phyloP scores from a whole-genome alignment of 139 green algal genomes.

The Bryopsis sp. region DNA sequence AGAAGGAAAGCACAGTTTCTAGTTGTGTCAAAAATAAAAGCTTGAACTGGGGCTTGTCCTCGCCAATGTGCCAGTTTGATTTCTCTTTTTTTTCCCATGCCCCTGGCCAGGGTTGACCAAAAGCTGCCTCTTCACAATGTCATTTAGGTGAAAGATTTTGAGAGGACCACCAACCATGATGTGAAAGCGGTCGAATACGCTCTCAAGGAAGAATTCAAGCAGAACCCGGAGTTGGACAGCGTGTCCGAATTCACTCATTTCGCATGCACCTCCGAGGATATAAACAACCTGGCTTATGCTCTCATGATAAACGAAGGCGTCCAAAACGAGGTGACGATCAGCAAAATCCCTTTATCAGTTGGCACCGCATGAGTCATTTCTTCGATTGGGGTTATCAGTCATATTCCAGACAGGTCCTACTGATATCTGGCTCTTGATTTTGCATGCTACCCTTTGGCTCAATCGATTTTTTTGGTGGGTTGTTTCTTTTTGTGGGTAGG shows the following conservation, averaged over 20 bases:
- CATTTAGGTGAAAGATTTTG: constrained; percentile 67
- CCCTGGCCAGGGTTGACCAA: not conserved
- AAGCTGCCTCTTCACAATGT: not conserved
- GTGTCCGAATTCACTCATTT: constrained; percentile 98
- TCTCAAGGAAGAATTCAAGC: constrained; percentile 74
- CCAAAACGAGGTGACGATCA: constrained; percentile 33
- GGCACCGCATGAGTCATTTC: too few relatives aligned
- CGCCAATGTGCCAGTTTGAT: not conserved
- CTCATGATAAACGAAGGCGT: constrained; percentile 91
- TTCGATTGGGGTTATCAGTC: too few relatives aligned
- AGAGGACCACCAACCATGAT: constrained; percentile 97
- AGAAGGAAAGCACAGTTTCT: not conserved
- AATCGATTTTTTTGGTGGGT: not conserved
- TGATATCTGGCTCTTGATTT: too few relatives aligned
- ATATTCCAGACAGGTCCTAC: too few relatives aligned
- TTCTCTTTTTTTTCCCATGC: too few relatives aligned
- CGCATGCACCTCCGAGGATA: constrained; percentile 97
- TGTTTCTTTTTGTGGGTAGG: constrained; percentile 20
- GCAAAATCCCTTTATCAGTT: not conserved
- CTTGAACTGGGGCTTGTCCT: not conserved
- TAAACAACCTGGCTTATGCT: constrained; percentile 98
- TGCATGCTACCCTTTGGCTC: not conserved
- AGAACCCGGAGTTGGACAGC: constrained; percentile 25
- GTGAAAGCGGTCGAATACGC: constrained; percentile 99
- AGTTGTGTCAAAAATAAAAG: not conserved